These are phyloP conservation scores for Pyrenophora seminiperda DNA, from an alignment of 2,329 filamentous ascomycete species.

Conservation along the genomic window DNA sequence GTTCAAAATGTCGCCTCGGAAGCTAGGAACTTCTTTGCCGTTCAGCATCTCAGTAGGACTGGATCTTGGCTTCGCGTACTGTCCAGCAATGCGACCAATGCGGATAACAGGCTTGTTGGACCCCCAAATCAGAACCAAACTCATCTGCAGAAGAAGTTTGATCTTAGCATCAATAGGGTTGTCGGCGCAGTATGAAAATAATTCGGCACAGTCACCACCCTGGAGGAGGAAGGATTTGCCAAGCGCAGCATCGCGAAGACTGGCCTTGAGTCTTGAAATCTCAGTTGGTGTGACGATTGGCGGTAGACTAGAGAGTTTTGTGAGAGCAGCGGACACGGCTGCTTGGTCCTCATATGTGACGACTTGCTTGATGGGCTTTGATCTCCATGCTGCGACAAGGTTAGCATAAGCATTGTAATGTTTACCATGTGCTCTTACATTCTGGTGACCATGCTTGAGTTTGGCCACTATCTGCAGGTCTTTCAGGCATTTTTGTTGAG, in stretches of 20 bases:
- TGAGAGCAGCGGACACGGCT: constrained; percentile 64
- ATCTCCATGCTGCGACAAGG: constrained; percentile 66
- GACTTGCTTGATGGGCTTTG: constrained; percentile 78
- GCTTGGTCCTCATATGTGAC: constrained; percentile 69
- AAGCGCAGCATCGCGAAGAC: constrained; percentile 81
- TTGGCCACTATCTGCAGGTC: constrained; percentile 5
- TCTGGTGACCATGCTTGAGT: constrained; percentile 47
- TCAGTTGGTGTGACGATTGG: constrained; percentile 80
- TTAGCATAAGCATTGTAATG: constrained; percentile 12
- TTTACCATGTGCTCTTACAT: constrained; percentile 33
- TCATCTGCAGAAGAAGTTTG: constrained; percentile 97
- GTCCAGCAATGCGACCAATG: constrained; percentile 94
- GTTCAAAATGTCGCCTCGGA: constrained; percentile 95
- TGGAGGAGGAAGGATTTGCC: constrained; percentile 94
- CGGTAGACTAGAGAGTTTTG: constrained; percentile 71
- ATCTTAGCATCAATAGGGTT: constrained; percentile 93
- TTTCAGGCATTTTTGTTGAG: constrained; percentile 7
- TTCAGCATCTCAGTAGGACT: constrained; percentile 83
- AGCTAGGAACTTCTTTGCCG: constrained; percentile 82
- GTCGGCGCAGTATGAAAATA: constrained; percentile 95
- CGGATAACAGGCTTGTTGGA: constrained; percentile 81
- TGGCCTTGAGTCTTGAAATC: constrained; percentile 78
- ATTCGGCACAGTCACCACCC: constrained; percentile 94
- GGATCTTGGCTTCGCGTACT: constrained; percentile 95
- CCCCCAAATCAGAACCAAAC: constrained; percentile 91